Evolutionary conservation across 805 yeast species (phyloP).

Genomic region (Suhomyces canberraensis): DNA sequence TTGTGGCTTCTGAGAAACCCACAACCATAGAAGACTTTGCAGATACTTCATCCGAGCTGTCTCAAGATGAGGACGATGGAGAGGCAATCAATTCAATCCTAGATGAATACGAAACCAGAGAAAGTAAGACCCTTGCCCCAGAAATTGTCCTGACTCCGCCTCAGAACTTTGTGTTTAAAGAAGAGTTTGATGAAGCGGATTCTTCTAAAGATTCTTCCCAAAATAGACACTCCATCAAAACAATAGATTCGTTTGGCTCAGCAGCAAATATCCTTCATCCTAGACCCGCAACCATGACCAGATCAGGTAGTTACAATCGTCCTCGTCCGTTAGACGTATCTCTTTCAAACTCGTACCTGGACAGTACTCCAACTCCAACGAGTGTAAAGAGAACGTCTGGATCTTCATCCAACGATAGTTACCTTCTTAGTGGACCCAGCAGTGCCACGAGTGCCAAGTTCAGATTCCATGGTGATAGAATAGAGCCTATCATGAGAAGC

Average conservation of each 20-base stretch:
- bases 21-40: slow-evolving; percentile 36
- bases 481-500: slow-evolving; percentile 9
- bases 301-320: background rate
- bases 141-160: slow-evolving; percentile 8
- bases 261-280: slow-evolving; percentile 3
- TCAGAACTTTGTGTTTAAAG: slow-evolving; percentile 23
- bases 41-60: slow-evolving; percentile 26
- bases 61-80: slow-evolving; percentile 14
- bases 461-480: slow-evolving; percentile 10
- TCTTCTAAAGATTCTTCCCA: background rate
- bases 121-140: slow-evolving; percentile 1
- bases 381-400: slow-evolving; percentile 7
- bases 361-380: slow-evolving; percentile 4
- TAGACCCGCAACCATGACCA: slow-evolving; percentile 1
- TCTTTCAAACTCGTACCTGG: slow-evolving; percentile 3
- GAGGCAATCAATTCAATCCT: slow-evolving; percentile 32
- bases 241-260: slow-evolving; percentile 3
- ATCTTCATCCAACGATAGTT: slow-evolving; percentile 6
- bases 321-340: slow-evolving; percentile 11
- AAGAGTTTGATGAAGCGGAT: slow-evolving; percentile 24
- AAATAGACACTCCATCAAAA: slow-evolving; percentile 2
- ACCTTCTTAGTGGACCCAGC: slow-evolving; percentile 5
- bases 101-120: slow-evolving; percentile 22
- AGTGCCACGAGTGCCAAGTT: slow-evolving; percentile 10
- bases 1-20: slow-evolving; percentile 11